A percentile compares a stretch with the other conserved stretches of the same genome.
These are phyloP conservation scores for Zasmidium cellare DNA, from an alignment of 2,329 filamentous ascomycete species.

Conservation along the genomic window DNA sequence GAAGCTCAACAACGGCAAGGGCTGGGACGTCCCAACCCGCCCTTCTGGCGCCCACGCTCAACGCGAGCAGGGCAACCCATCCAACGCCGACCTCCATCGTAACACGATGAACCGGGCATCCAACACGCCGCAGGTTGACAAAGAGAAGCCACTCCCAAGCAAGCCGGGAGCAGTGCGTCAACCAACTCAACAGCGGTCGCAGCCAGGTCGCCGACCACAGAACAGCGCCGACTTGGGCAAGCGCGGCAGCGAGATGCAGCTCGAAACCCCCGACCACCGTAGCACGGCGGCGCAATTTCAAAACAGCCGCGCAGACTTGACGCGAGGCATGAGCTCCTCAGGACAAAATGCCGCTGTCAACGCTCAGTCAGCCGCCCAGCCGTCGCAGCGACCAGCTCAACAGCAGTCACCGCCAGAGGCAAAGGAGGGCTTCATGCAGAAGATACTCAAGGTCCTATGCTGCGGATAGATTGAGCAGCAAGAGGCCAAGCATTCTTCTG, in stretches of 20 bases:
- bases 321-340: constrained; percentile 19
- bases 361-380: constrained; percentile 11
- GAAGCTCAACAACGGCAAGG: constrained; percentile 92
- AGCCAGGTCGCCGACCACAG: constrained; percentile 31
- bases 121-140: constrained; percentile 48
- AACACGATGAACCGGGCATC: constrained; percentile 58
- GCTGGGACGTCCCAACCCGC: constrained; percentile 79
- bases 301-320: constrained; percentile 72
- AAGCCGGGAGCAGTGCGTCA: constrained; percentile 63
- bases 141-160: constrained; percentile 41
- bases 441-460: constrained; percentile 89
- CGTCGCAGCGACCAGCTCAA: constrained; percentile 20
- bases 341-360: constrained; percentile 3
- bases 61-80: constrained; percentile 74
- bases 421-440: constrained; percentile 81
- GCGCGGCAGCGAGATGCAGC: constrained; percentile 76
- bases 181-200: constrained; percentile 69
- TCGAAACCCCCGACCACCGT: constrained; percentile 70
- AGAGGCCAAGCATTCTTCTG: background rate
- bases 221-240: constrained; percentile 51
- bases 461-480: constrained; percentile 60
- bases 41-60: constrained; percentile 69
- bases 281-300: constrained; percentile 97
- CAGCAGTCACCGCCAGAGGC: constrained; percentile 55
- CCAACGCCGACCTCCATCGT: constrained; percentile 75